These are phyloP conservation scores for Kernera saxatilis DNA, from an alignment of 345 rosid genomes.

Conservation along the genomic window DNA sequence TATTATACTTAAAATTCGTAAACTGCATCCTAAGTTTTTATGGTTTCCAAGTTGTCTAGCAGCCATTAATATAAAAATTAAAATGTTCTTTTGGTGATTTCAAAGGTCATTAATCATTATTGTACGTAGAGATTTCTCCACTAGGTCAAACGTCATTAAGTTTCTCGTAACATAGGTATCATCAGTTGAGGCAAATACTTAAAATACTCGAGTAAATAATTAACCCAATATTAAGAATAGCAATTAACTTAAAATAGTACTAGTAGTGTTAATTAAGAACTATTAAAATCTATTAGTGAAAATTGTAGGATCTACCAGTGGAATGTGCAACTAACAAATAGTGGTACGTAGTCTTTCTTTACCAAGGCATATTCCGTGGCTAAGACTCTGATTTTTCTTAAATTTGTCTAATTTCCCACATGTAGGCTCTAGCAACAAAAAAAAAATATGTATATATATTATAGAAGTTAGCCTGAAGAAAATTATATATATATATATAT, in stretches of 20 bases:
- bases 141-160: constrained; percentile 13
- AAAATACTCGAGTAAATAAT: background rate
- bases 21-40: too few species aligned
- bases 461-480: too few species aligned
- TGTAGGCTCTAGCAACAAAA: too few species aligned
- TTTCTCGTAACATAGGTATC: background rate
- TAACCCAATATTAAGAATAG: background rate
- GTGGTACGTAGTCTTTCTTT: background rate
- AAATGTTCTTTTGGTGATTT: constrained; percentile 7
- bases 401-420: too few species aligned
- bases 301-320: background rate
- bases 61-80: background rate
- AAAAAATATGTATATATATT: too few species aligned
- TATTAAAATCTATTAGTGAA: background rate
- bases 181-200: background rate
- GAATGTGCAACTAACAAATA: background rate
- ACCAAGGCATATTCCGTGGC: too few species aligned
- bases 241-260: background rate
- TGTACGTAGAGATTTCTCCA: constrained; percentile 16
- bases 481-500: too few species aligned
- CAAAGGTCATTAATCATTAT: constrained; percentile 20
- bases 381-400: too few species aligned
- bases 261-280: background rate
- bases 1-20: too few species aligned
- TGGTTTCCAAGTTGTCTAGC: constrained; percentile 12